Conservation (phyloP, 257 asterid species). For the Solanum chaucha region DNA sequence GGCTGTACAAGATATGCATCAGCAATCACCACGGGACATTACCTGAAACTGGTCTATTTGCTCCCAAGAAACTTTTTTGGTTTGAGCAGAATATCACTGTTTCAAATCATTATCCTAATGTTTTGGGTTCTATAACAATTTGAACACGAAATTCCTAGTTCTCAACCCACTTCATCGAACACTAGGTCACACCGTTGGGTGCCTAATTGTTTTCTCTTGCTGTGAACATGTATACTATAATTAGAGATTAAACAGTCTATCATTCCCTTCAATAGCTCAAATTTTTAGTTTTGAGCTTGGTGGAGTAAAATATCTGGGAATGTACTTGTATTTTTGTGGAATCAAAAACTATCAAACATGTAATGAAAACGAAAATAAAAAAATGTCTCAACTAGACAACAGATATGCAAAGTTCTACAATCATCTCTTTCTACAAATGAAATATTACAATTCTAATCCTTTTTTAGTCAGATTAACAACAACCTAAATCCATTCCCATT, state of each 20-base stretch:
- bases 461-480: background rate
- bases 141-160: background rate
- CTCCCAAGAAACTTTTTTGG: background rate
- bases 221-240: background rate
- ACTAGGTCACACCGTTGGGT: background rate
- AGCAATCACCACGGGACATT: background rate
- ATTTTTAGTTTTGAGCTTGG: background rate
- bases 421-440: background rate
- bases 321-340: background rate
- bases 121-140: background rate
- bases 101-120: background rate
- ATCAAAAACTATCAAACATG: background rate
- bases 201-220: background rate
- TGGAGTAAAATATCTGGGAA: background rate
- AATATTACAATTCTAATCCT: background rate
- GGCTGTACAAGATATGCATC: background rate
- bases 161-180: background rate
- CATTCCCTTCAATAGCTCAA: background rate
- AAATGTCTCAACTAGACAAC: background rate
- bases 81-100: background rate
- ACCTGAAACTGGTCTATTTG: background rate
- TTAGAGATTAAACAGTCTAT: background rate
- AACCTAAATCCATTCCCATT: background rate
- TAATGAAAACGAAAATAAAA: background rate
- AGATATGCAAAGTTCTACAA: background rate